Conservation (phyloP, 139 green algal genomes). For the Nannochloris sp. region DNA sequence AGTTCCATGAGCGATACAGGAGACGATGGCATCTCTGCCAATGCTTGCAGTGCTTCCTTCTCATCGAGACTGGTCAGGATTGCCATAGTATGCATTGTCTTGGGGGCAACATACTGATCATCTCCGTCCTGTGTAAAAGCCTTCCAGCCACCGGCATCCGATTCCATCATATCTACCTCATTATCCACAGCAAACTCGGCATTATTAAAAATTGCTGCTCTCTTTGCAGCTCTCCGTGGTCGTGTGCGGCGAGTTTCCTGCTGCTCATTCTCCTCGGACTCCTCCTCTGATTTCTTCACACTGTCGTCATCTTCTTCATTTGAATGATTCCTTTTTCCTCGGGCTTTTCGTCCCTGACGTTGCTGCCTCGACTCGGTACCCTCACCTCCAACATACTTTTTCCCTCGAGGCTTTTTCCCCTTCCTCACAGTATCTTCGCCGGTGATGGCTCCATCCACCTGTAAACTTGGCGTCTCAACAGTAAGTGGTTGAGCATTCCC, state of each 20-base stretch:
- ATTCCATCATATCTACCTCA: not conserved
- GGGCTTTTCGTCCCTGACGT: not conserved
- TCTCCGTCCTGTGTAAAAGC: not conserved
- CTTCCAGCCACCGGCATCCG: not conserved
- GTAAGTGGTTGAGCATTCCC: not conserved
- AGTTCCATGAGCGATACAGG: not conserved
- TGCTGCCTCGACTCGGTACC: not conserved
- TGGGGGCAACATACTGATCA: not conserved
- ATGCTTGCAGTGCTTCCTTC: slow-evolving; percentile 6
- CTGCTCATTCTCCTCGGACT: slow-evolving; percentile 1
- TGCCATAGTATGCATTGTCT: slow-evolving; percentile 5
- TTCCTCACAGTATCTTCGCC: not conserved
- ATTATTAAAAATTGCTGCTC: slow-evolving; percentile 18
- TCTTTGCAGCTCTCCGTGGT: slow-evolving; percentile 5
- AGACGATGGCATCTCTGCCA: slow-evolving; percentile 5
- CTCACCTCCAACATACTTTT: slow-evolving; percentile 4
- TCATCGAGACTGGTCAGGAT: not conserved
- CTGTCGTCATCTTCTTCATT: not conserved
- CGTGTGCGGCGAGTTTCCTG: slow-evolving; percentile 1
- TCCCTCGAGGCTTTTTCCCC: not conserved
- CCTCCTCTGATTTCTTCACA: not conserved
- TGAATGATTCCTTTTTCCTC: not conserved
- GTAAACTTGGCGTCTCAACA: not conserved
- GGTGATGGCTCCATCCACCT: not conserved
- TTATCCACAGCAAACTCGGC: slow-evolving; percentile 19